Base-by-base conservation (phyloP, 2,329 filamentous ascomycete species). In the Fusarium annulatum region DNA sequence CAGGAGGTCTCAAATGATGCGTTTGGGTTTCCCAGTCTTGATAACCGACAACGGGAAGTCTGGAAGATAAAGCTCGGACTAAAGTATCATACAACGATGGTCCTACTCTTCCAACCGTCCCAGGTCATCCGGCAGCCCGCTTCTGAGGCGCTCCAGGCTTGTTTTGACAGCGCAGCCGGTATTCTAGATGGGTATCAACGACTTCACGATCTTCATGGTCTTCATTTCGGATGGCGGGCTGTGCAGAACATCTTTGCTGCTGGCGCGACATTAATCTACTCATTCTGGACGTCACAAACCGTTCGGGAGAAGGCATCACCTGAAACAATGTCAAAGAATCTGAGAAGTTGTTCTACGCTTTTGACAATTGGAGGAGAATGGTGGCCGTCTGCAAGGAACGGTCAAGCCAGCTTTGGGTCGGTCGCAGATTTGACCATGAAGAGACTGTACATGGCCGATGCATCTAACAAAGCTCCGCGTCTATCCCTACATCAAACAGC, bases 401-500 rank as follows among this genome's bases (percentile, higher is more conserved):
- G 48, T 14, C 48, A 51, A 23, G 48, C 21, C 5, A 51, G 48
- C 48, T 51, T 51, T 18, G 48, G 48, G 0, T 34, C 30, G 0
- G 48, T 51, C 21, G 48, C 48, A 7, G 48, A 51, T 5, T 34
- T 51, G 21, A 51, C 48, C 15, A 34, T 51, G 48, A 34, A 51
- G 15, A 51, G 21, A 8, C 48, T 51, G 0, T 51, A 51, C 15
- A 23, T 51, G 48, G 30, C 48, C 2, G 30, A 34, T 7, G 21
- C 30, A n/a, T 51, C 48, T 3, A 34, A 51, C 15, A 51, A 51
- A 51, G 30, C 48, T 19, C 48, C 48, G 0, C 48, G 48, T 3
- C 21, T 51, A 4, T 14, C 30, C 0, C 10, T 51, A 0, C 48
- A 51, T 0, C 48, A 51, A 18, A 34, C 48, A 0, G 45, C 45